A percentile compares a stretch with the other conserved stretches of the same genome.
Evolutionary conservation across 768 basidiomycete species (phyloP).

Genomic region (Leccinum rimulosum): DNA sequence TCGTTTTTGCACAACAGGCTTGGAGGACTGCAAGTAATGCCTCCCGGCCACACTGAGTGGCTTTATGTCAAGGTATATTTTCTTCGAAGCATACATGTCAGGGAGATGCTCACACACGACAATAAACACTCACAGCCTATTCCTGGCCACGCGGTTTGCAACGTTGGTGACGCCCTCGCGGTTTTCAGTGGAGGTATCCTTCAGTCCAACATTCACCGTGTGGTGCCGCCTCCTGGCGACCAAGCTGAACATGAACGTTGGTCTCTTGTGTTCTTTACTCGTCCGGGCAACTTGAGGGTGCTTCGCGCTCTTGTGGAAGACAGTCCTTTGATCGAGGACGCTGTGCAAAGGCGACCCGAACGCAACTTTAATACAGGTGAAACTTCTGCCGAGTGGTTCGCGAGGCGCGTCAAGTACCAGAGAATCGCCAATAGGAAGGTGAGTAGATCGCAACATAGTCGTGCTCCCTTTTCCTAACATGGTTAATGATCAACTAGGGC

Average conservation of each 20-base stretch:
- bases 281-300: constrained; percentile 52
- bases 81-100: not conserved
- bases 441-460: constrained; percentile 7
- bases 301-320: constrained; percentile 52
- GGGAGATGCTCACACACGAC: not conserved
- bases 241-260: constrained; percentile 55
- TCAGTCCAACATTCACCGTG: constrained; percentile 62
- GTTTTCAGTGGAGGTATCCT: constrained; percentile 65
- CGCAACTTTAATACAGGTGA: constrained; percentile 35
- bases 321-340: constrained; percentile 49
- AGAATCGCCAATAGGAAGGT: constrained; percentile 43
- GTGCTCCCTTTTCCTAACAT: not conserved
- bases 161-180: constrained; percentile 59
- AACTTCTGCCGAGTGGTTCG: constrained; percentile 43
- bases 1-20: constrained; percentile 69
- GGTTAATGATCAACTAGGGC: constrained; percentile 15
- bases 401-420: constrained; percentile 39
- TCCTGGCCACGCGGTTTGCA: constrained; percentile 57
- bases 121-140: constrained; percentile 35
- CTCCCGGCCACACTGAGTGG: constrained; percentile 61
- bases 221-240: constrained; percentile 57
- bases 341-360: constrained; percentile 35
- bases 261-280: constrained; percentile 68
- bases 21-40: constrained; percentile 68
- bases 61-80: constrained; percentile 56